Evolutionary conservation across 2,329 filamentous ascomycete genomes (phyloP).

Genomic region (Trematosphaeria pertusa): DNA sequence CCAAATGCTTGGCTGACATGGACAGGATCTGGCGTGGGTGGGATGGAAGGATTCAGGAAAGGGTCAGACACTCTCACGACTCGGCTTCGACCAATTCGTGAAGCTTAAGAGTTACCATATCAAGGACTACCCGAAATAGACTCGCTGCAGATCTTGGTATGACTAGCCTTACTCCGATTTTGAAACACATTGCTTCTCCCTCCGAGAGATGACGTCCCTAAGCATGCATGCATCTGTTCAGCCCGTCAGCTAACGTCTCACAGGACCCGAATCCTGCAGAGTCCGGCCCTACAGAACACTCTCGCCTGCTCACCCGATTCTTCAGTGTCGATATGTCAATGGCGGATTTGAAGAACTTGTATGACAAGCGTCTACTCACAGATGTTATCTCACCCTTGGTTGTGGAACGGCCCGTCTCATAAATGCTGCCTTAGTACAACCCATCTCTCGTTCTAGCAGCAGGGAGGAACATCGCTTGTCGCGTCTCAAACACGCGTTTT

Average conservation of each 20-base stretch:
- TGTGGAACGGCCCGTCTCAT: slow-evolving; percentile 34
- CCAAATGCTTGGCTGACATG: slow-evolving; percentile 15
- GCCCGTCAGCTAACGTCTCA: slow-evolving; percentile 5
- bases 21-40: slow-evolving; percentile 89
- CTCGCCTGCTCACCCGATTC: slow-evolving; percentile 29
- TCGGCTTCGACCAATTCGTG: slow-evolving; percentile 94
- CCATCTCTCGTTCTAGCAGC: slow-evolving; percentile 14
- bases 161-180: slow-evolving; percentile 13
- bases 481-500: slow-evolving; percentile 28
- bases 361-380: slow-evolving; percentile 7
- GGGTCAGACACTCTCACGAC: slow-evolving; percentile 85
- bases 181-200: slow-evolving; percentile 24
- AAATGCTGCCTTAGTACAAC: slow-evolving; percentile 21
- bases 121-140: slow-evolving; percentile 73
- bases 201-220: slow-evolving; percentile 13
- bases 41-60: slow-evolving; percentile 98
- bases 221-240: slow-evolving; percentile 1
- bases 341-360: slow-evolving; percentile 2
- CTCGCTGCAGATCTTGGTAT: slow-evolving; percentile 18
- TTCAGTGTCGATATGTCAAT: too few species aligned
- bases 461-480: slow-evolving; percentile 24
- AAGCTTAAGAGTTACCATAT: slow-evolving; percentile 96
- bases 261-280: slow-evolving; percentile 8
- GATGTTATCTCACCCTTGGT: slow-evolving; percentile 15
- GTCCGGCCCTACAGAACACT: slow-evolving; percentile 8